Evolutionary conservation across 2,329 filamentous ascomycete genomes (phyloP), one percentile per base, ranked within the genome.

Genomic region (Penicillium janthinellum): DNA sequence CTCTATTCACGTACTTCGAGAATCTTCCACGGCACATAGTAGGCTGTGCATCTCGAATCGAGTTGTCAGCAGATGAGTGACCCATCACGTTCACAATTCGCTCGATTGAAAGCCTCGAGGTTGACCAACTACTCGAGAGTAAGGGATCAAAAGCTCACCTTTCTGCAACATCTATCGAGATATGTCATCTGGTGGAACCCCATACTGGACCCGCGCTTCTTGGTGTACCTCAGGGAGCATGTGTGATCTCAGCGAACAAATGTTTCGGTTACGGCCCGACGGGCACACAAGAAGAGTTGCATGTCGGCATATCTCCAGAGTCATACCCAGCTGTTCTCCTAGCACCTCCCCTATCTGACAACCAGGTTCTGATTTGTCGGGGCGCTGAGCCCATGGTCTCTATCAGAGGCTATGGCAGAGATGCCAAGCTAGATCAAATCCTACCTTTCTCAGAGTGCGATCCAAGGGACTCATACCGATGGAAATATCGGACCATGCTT

Each of bases 221-320:
- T n/a, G 49, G 34, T 28, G 2, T 52, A 8, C 49, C 49, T 4
- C 12, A 41, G 1, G 35, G 49, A 11, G 49, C 35, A 17, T 52
- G 49, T 20, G 49, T 28, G 34, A 38, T 38, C 5, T 38, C 49
- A n/a, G 49, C 49, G 7, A 52, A 52, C 14, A 50, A 50, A n/a
- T 52, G 34, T 20, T 38, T 52, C 15, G 49, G 49, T 4, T 52
- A 17, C 14, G 49, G 35, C 2, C 20, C 35, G 8, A 52, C 49
- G 5, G 49, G 49, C 11, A 52, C 49, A 11, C 49, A 52, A 28
- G 49, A 52, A 52, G 49, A 52, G 35, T 20, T 39, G 15, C 49
- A 38, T 39, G 35, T 52, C 8, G 49, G 49, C 34, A 41, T 52
- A 28, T 52, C 49, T 6, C 28, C 49, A 14, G 49, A 52, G 12